phyloP scores from a whole-genome alignment of 176 grass and related monocot species.

The Zoysia japonica region DNA sequence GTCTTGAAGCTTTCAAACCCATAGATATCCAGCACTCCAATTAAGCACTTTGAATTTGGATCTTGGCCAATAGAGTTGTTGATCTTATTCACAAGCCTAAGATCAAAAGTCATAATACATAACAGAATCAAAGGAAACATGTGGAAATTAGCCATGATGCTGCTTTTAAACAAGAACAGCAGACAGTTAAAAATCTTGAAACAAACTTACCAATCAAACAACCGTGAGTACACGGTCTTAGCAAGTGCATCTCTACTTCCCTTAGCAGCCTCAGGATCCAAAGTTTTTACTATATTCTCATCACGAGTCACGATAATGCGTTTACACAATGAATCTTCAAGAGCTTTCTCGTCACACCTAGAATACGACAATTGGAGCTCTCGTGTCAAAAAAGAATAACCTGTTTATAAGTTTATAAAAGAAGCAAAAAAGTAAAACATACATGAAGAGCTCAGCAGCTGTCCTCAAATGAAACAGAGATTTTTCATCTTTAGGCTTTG shows the following conservation, averaged over 20 bases:
- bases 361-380: conserved; percentile 34
- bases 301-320: conserved; percentile 91
- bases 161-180: conserved; percentile 23
- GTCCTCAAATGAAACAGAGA: conserved; percentile 83
- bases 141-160: conserved; percentile 2
- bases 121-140: conserved; percentile 29
- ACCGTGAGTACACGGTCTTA: conserved; percentile 87
- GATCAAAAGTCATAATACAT: conserved; percentile 44
- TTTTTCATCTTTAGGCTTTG: conserved; percentile 87
- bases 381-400: conserved; percentile 16
- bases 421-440: conserved; percentile 27
- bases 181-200: conserved; percentile 1
- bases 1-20: conserved; percentile 99
- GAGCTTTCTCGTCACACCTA: conserved; percentile 82
- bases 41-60: conserved; percentile 85
- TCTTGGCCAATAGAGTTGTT: conserved; percentile 98
- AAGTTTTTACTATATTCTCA: conserved; percentile 89
- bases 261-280: conserved; percentile 71
- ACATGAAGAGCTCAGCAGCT: conserved; percentile 90
- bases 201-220: conserved; percentile 89
- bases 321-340: conserved; percentile 91
- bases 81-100: conserved; percentile 96
- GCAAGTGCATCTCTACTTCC: conserved; percentile 94
- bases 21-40: conserved; percentile 97
- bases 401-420: conserved; percentile 19